Evolutionary conservation across 2,329 filamentous ascomycete genomes (phyloP), one percentile per base, ranked within the genome.

Genomic region (Aspergillus hiratsukae): DNA sequence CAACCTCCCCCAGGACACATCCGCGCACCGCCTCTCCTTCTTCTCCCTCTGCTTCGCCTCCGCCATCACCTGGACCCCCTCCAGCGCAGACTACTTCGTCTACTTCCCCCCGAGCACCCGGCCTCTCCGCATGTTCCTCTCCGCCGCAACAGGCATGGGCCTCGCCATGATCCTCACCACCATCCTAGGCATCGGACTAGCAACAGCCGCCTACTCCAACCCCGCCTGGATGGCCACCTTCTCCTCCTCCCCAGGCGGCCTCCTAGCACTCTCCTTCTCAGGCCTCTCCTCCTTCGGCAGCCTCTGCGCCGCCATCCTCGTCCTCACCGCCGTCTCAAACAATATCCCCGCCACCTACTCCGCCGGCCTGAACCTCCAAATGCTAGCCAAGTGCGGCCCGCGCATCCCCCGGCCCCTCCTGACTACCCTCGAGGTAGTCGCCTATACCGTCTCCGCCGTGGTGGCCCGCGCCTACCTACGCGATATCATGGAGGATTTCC

Each of bases 301-400:
- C 40, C 74, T 77, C 64, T 76, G 74, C 53, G 69, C 70, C 8
- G 70, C 75, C 57, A 65, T 77, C 54, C 64, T 76, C 54, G 69
- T 73, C 25, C 68, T 78, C 4, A 70, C 72, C 8, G 61, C 73
- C 45, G 68, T 78, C 54, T 70, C 72, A 0, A 78, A 77, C 60
- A 77, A 75, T 54, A 72, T 72, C 5, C 75, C 75, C 1, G 69
- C 71, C 19, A 72, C 73, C 1, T 78, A 78, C 62, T 73, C 74
- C 0, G 75, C 73, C 49, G 71, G 72, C 1, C 66, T 78, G 51
- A 72, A 70, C 17, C 71, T 77, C 58, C 75, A 77, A 57, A 69
- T 73, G 61, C 61, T 77, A 25, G 74, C 72, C 9, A 63, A 65
- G 2, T 67, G 65, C 35, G 69, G 69, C 21, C 64, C 71, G 52